phyloP scores from a whole-genome alignment of 2,329 filamentous ascomycete genomes.

The Ustilaginoidea virens region DNA sequence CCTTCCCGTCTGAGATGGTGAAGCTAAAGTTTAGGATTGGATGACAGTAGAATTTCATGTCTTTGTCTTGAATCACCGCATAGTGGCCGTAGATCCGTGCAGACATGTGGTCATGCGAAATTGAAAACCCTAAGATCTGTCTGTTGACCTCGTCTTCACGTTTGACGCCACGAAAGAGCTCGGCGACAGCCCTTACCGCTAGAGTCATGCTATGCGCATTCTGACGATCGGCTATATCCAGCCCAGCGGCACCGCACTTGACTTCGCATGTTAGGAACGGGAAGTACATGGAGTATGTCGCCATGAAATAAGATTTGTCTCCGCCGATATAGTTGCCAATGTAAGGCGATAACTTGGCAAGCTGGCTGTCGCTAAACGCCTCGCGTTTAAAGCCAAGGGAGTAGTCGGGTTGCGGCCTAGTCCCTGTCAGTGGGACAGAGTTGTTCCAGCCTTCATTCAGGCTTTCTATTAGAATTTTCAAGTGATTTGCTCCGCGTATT shows the following conservation, averaged over 20 bases:
- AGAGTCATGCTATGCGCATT: constrained; percentile 26
- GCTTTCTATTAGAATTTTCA: constrained; percentile 21
- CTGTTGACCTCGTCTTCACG: constrained; percentile 21
- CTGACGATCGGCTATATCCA: constrained; percentile 22
- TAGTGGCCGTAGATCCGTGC: constrained; percentile 27
- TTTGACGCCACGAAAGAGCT: constrained; percentile 21
- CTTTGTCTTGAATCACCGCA: constrained; percentile 18
- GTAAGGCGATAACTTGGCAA: constrained; percentile 23
- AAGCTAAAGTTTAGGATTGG: constrained; percentile 13
- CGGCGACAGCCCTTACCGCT: constrained; percentile 20
- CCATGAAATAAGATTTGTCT: constrained; percentile 26
- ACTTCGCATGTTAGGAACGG: constrained; percentile 33
- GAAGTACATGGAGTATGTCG: constrained; percentile 30
- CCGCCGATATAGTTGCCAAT: constrained; percentile 16
- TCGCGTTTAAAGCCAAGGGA: constrained; percentile 23
- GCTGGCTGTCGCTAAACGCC: constrained; percentile 27
- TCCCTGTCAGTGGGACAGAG: constrained; percentile 18
- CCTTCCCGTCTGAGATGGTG: constrained; percentile 3
- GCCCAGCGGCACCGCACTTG: constrained; percentile 22
- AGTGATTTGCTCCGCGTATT: constrained; percentile 11
- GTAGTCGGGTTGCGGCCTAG: constrained; percentile 28
- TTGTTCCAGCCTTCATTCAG: constrained; percentile 27
- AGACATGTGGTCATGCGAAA: constrained; percentile 15
- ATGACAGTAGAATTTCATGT: constrained; percentile 22
- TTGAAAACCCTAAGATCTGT: constrained; percentile 27